Percentiles rank a stretch among this genome's conserved stretches.
Evolutionary conservation across 1,284 basidiomycete species (phyloP).

Genomic region (Puccinia brachypodii): DNA sequence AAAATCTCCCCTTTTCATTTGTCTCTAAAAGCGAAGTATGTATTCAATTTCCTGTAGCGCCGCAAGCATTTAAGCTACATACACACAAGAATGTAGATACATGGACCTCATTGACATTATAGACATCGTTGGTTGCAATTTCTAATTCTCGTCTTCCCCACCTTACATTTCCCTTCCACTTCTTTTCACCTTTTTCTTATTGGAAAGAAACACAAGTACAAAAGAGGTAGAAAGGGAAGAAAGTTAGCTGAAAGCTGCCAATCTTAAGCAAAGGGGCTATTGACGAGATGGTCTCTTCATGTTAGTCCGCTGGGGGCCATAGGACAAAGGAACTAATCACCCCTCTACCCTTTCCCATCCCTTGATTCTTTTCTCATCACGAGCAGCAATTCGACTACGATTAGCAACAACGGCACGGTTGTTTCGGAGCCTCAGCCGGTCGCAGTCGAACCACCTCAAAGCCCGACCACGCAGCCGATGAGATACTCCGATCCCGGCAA

Average conservation of each 20-base stretch:
- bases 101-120: not conserved
- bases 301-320: not conserved
- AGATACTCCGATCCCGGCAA: not conserved
- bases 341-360: not conserved
- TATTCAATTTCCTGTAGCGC: not conserved
- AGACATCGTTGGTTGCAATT: constrained; percentile 4
- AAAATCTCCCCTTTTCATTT: not conserved
- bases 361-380: not conserved
- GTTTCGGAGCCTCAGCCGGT: not conserved
- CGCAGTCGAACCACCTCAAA: not conserved
- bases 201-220: not conserved
- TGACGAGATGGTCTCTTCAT: not conserved
- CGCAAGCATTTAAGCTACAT: not conserved
- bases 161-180: not conserved
- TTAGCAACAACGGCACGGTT: not conserved
- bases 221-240: not conserved
- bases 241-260: no score
- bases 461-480: not conserved
- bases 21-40: not conserved
- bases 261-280: no score
- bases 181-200: not conserved
- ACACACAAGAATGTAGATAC: not conserved
- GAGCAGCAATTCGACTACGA: not conserved
- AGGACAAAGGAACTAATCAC: not conserved
- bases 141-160: not conserved